Evolutionary conservation across 768 basidiomycete genomes (phyloP), one percentile per base, ranked within the genome.

Genomic region (Wakefieldia striispora): DNA sequence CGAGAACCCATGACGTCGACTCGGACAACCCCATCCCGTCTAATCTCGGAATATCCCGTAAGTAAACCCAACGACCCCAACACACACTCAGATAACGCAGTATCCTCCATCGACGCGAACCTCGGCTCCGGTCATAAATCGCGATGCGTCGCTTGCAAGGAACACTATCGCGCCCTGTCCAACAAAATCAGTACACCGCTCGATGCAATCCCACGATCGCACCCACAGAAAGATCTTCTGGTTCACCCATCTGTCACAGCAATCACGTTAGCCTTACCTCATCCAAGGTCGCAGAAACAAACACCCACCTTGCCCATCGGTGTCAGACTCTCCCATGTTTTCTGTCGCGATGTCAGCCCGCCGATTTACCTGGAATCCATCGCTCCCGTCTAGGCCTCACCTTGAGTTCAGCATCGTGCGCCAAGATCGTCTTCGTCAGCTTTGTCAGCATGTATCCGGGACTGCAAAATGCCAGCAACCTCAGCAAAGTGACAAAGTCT

Each of bases 381-480:
- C 31, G 33, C n/a, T 16, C 26, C 12, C 19, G 12, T 1, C 9
- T n/a, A n/a, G n/a, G n/a, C n/a, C 69, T 50, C 50, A 87, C 89
- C 79, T 87, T 86, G 33, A 95, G 76, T 55, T 86, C 88, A 8
- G 72, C 72, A 59, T 95, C 79, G 51, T 81, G 78, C 48, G 85
- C 81, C 40, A 97, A 69, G 59, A 97, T 86, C 13, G 86, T 85
- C 63, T 78, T 84, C 3, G 93, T 95, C 49, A 98, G 75, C 69
- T 89, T 86, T 7, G 94, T 97, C 50, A 91, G 71, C 84, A 95
- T 95, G 74, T 98, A 98, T 9, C 95, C 95, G 19, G 93, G 92
- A 59, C 90, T 91, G n/a, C n/a, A n/a, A n/a, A n/a, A n/a, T 54
- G 36, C 37, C 50, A 47, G n/a, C 6, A 29, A 12, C 44, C 49